Percentiles rank a stretch among this genome's conserved stretches.
phyloP scores from a whole-genome alignment of 2,329 filamentous ascomycete genomes.

The Penicillium sp. region DNA sequence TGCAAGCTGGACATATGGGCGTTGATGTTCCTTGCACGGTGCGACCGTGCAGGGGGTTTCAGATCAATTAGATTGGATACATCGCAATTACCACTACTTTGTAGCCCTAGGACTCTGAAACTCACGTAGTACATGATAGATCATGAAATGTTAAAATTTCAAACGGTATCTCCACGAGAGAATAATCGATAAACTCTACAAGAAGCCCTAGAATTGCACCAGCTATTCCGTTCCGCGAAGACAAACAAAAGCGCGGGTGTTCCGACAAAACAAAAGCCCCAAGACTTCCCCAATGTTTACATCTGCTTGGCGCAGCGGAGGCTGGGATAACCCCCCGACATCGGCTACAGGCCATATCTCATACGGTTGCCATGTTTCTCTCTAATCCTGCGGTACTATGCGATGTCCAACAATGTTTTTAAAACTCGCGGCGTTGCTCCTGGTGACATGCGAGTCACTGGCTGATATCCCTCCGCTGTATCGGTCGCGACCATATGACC shows the following conservation, averaged over 20 bases:
- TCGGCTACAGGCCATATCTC: not conserved
- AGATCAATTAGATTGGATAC: not conserved
- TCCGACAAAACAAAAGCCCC: not conserved
- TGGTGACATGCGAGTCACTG: not conserved
- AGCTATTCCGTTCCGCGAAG: too few relatives aligned
- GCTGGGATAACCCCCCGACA: not conserved
- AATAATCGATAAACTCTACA: not conserved
- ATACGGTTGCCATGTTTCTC: not conserved
- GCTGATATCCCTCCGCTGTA: not conserved
- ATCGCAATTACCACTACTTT: too few relatives aligned
- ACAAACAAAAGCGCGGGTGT: not conserved
- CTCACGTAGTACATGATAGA: too few relatives aligned
- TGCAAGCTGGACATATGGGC: not conserved
- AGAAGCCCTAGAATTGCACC: not conserved
- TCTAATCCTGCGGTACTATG: not conserved
- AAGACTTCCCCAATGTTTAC: not conserved
- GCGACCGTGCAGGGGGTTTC: not conserved
- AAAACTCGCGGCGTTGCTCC: not conserved
- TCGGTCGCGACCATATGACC: slow-evolving; percentile 2
- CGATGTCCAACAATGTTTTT: not conserved
- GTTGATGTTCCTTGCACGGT: not conserved
- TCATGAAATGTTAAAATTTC: not conserved
- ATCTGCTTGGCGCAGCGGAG: not conserved
- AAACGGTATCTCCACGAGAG: not conserved
- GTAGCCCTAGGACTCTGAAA: not conserved